Base-by-base conservation (phyloP, 225 moss, liverwort and hornwort genomes). In the Polytrichum formosum region DNA sequence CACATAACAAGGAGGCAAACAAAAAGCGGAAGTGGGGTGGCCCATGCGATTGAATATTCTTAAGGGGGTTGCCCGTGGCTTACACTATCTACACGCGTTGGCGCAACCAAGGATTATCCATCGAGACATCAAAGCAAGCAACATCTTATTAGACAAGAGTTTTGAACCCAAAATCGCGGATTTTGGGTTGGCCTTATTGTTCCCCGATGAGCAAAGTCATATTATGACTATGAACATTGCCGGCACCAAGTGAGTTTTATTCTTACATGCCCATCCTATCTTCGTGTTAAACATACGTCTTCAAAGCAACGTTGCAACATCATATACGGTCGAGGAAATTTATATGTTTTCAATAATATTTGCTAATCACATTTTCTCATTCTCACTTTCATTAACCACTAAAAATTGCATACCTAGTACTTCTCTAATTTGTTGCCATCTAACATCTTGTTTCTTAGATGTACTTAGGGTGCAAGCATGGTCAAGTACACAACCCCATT, bases 61-160 rank as follows among this genome's bases (percentile, higher is more conserved):
- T 71, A 28, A 73, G 28, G 83, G 83, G 65, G 79, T 83, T 28
- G 83, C 83, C 19, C 74, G 75, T 53, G 83, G 80, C 56, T 71
- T 84, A 55, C 80, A 84, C 62, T 84, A 84, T 62, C 23, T 84
- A 64, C 83, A 84, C 54, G 80, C 77, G 19, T 18, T 80, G 76
- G 56, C 77, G 74, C 18, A 56, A 53, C 67, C 78, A 73, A 60
- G 73, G 71, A 31, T 74, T 76, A 85, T 60, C 75, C 81, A 58
- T 23, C 65, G 70, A 9, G 76, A 76, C 18, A 76, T 76, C 20
- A 71, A 76, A 76, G 70, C 76, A 13, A 76, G 37, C 46, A 71
- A 77, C 55, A 7, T 77, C 31, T 63, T 67, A 13, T 18, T 68
- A 30, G 28, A 67, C 27, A 67, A 75, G 55, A 71, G 53, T 1